phyloP scores from a whole-genome alignment of 805 yeast species.

The Yamadazyma phyllophila region DNA sequence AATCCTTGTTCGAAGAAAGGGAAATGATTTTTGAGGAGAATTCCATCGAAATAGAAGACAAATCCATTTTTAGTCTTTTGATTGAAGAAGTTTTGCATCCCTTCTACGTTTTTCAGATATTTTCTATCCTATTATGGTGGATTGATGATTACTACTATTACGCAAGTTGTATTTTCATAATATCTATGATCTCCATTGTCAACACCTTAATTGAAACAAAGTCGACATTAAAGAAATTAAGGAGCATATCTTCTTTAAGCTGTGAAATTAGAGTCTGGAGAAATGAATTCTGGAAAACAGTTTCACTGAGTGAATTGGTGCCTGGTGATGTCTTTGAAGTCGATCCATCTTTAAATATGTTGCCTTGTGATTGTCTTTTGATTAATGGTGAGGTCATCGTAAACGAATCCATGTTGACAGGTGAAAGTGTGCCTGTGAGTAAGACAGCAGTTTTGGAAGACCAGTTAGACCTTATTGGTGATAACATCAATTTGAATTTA shows the following conservation, averaged over 20 bases:
- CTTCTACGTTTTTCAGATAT: conserved; percentile 90
- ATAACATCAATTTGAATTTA: conserved; percentile 61
- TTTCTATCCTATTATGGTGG: conserved; percentile 88
- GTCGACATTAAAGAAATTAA: conserved; percentile 65
- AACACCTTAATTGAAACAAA: conserved; percentile 87
- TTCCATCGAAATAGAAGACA: conserved; percentile 71
- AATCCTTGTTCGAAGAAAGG: conserved; percentile 67
- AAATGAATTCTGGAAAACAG: conserved; percentile 88
- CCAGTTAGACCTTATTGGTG: conserved; percentile 54
- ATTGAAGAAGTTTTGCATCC: conserved; percentile 93
- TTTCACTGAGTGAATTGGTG: conserved; percentile 73
- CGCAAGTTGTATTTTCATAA: conserved; percentile 86
- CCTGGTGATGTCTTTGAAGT: conserved; percentile 96
- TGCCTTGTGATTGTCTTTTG: conserved; percentile 89
- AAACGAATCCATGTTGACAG: conserved; percentile 98
- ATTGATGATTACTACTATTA: conserved; percentile 91
- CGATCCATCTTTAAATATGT: conserved; percentile 67
- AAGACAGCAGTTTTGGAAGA: conserved; percentile 67
- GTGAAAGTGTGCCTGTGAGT: conserved; percentile 96
- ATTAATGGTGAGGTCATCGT: conserved; percentile 91
- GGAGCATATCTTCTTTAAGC: conserved; percentile 68
- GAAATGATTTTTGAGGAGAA: conserved; percentile 74
- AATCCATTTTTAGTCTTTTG: conserved; percentile 60
- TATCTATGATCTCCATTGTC: conserved; percentile 74
- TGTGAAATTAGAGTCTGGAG: conserved; percentile 88